phyloP scores from a whole-genome alignment of 768 basidiomycete species.

The Fistulinella prunicolor region DNA sequence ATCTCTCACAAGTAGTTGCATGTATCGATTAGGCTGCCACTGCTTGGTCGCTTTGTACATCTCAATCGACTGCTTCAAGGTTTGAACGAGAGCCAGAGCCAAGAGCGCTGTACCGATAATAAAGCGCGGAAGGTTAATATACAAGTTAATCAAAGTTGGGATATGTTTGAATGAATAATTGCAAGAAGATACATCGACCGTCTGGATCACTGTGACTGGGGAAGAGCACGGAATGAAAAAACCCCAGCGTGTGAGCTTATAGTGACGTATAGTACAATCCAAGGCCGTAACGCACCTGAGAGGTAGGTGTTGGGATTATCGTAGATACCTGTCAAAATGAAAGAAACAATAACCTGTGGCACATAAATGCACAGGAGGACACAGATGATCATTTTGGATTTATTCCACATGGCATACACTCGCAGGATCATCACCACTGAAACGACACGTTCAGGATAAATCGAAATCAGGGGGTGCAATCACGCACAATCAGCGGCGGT shows the following conservation, averaged over 20 bases:
- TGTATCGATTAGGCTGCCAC: not conserved
- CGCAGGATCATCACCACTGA: conserved; percentile 11
- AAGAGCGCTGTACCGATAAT: not conserved
- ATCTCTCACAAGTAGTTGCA: not conserved
- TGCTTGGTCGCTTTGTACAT: not conserved
- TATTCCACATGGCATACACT: conserved; percentile 11
- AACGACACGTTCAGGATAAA: not conserved
- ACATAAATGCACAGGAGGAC: conserved; percentile 1
- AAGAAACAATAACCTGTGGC: not conserved
- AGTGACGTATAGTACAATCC: not conserved
- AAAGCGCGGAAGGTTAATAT: not conserved
- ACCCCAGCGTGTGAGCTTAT: too few species aligned
- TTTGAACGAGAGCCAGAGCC: not conserved
- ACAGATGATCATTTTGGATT: not conserved
- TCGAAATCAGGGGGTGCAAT: not conserved
- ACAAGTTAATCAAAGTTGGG: not conserved
- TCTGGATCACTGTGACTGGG: not conserved
- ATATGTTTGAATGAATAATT: not conserved
- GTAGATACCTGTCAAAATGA: not conserved
- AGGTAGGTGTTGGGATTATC: not conserved
- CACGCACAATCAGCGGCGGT: not conserved
- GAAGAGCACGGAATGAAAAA: not conserved
- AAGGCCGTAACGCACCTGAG: not conserved
- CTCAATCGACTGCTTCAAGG: not conserved
- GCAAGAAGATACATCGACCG: not conserved